phyloP scores from a whole-genome alignment of 768 basidiomycete species.

The Lentinula lateritia region DNA sequence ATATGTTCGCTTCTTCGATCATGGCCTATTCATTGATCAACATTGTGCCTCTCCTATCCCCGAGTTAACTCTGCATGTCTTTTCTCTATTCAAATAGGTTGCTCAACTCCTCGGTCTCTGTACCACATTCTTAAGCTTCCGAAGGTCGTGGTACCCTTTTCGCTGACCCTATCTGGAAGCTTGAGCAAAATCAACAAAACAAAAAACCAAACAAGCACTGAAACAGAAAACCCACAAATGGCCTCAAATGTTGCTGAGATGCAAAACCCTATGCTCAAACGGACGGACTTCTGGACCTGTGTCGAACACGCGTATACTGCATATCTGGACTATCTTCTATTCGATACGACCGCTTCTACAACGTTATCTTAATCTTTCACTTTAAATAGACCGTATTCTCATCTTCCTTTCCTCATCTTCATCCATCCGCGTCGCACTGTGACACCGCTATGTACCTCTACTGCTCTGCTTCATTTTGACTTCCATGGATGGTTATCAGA shows the following conservation, averaged over 20 bases:
- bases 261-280: background rate
- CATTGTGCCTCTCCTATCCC: background rate
- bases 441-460: background rate
- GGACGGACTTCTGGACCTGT: background rate
- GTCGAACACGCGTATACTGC: background rate
- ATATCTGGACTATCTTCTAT: background rate
- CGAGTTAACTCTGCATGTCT: background rate
- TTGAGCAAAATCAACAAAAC: too few species aligned
- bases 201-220: too few species aligned
- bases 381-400: background rate
- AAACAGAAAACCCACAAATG: background rate
- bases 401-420: background rate
- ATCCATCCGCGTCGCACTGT: background rate
- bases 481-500: background rate
- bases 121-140: background rate
- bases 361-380: background rate
- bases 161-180: too few species aligned
- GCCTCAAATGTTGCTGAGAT: background rate
- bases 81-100: background rate
- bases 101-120: slow-evolving; percentile 3
- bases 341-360: background rate
- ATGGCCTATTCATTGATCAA: background rate
- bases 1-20: background rate
- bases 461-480: background rate
- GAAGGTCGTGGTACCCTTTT: background rate